A percentile compares a stretch with the other conserved stretches of the same genome.
These are phyloP conservation scores for Malus hybrid DNA, from an alignment of 331 rosid genomes.

Conservation along the genomic window DNA sequence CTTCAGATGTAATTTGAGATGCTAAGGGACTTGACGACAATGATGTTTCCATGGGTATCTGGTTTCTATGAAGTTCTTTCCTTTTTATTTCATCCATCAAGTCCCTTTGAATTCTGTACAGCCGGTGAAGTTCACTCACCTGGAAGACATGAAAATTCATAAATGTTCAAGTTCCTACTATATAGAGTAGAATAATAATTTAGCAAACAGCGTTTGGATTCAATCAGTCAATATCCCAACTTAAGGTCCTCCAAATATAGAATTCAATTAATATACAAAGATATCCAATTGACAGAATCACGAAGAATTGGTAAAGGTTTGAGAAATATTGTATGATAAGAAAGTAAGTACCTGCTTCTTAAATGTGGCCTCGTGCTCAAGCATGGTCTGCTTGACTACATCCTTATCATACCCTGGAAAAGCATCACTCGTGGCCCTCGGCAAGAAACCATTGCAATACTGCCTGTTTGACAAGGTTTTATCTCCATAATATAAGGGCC, in stretches of 20 bases:
- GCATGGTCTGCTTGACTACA: constrained; percentile 73
- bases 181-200: neutral
- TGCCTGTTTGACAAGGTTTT: constrained; percentile 50
- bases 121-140: constrained; percentile 86
- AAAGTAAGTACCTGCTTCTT: constrained; percentile 59
- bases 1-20: constrained; percentile 60
- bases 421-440: constrained; percentile 39
- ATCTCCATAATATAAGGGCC: constrained; percentile 64
- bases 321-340: neutral
- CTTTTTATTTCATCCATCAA: constrained; percentile 71
- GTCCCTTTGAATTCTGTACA: constrained; percentile 80
- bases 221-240: neutral
- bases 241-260: neutral
- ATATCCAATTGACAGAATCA: constrained; percentile 5
- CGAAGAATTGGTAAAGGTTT: neutral
- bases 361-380: constrained; percentile 79
- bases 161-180: constrained; percentile 2
- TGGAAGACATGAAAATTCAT: constrained; percentile 30
- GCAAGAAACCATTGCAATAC: constrained; percentile 48
- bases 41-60: constrained; percentile 50
- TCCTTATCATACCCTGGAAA: constrained; percentile 62
- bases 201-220: neutral
- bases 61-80: constrained; percentile 49
- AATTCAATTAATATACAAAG: neutral
- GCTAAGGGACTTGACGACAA: constrained; percentile 50